These are phyloP conservation scores for Orbilia brochopaga DNA, from an alignment of 2,329 filamentous ascomycete genomes.

Conservation along the genomic window DNA sequence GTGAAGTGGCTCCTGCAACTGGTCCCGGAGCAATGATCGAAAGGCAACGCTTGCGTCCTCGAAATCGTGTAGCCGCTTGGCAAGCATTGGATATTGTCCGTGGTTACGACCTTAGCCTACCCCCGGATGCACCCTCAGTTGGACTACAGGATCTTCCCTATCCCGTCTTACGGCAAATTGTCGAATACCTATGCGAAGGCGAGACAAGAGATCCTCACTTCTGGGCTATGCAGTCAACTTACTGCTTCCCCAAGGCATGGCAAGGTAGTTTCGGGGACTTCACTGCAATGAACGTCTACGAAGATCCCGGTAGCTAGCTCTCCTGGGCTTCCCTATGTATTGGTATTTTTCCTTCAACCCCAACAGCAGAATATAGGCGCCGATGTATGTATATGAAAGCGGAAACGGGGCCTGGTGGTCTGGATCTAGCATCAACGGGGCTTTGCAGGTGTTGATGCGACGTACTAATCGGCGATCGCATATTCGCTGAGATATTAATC, in stretches of 20 bases:
- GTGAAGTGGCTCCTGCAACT: slow-evolving; percentile 26
- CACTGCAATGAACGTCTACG: slow-evolving; percentile 45
- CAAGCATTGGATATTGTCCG: slow-evolving; percentile 26
- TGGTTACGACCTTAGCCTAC: slow-evolving; percentile 30
- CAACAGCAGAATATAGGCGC: neutral
- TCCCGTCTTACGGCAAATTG: slow-evolving; percentile 29
- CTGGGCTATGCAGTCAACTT: slow-evolving; percentile 46
- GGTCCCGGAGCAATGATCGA: slow-evolving; percentile 26
- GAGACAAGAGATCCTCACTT: slow-evolving; percentile 43
- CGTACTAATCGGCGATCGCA: too few relatives aligned
- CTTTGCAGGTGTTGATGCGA: too few relatives aligned
- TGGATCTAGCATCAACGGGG: too few relatives aligned
- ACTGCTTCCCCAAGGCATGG: slow-evolving; percentile 46
- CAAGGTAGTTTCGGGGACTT: slow-evolving; percentile 48
- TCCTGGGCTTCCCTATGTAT: neutral
- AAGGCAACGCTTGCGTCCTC: slow-evolving; percentile 17
- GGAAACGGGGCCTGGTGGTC: too few relatives aligned
- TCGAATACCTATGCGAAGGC: slow-evolving; percentile 26
- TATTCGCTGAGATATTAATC: too few relatives aligned
- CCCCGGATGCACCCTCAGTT: slow-evolving; percentile 11
- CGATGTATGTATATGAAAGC: too few relatives aligned
- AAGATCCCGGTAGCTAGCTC: slow-evolving; percentile 19
- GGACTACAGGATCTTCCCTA: slow-evolving; percentile 37
- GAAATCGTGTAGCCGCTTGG: slow-evolving; percentile 4
- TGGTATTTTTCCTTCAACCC: neutral